Evolutionary conservation across 768 basidiomycete genomes (phyloP).

Genomic region (Boletus reticulatus): DNA sequence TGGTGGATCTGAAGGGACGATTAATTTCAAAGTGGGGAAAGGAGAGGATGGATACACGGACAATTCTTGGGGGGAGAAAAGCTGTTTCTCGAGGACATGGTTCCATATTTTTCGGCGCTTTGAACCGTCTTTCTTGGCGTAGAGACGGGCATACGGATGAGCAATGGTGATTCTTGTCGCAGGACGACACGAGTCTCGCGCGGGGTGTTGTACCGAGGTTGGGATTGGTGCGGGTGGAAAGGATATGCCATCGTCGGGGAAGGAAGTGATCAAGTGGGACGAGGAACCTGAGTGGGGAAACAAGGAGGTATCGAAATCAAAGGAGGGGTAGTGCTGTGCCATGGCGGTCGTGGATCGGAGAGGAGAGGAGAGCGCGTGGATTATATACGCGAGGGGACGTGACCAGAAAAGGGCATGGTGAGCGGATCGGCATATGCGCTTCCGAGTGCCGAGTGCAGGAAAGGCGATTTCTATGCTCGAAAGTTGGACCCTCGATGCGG

Average conservation of each 20-base stretch:
- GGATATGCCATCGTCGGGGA: constrained; percentile 25
- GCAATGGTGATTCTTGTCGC: constrained; percentile 38
- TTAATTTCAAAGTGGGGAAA: no score
- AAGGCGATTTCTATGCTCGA: background rate
- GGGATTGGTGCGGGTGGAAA: constrained; percentile 5
- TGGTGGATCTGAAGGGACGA: constrained; percentile 45
- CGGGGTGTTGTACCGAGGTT: constrained; percentile 14
- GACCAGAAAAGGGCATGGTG: constrained; percentile 17
- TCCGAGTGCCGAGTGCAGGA: background rate
- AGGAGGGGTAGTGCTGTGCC: constrained; percentile 15
- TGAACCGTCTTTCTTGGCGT: constrained; percentile 58
- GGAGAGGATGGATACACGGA: constrained; percentile 29
- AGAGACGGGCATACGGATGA: constrained; percentile 69
- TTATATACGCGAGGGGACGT: constrained; percentile 16
- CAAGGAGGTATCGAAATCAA: constrained; percentile 12
- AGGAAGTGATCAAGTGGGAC: constrained; percentile 7
- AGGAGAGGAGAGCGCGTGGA: background rate
- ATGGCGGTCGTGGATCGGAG: constrained; percentile 15
- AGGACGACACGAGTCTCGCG: constrained; percentile 18
- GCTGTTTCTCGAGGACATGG: constrained; percentile 68
- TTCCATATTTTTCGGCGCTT: constrained; percentile 79
- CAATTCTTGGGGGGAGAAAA: constrained; percentile 69
- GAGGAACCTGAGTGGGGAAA: constrained; percentile 4
- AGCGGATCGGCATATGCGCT: constrained; percentile 18
- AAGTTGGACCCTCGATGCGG: constrained; percentile 6